A percentile compares a stretch with the other conserved stretches of the same genome.
Evolutionary conservation across 345 rosid species (phyloP).

Genomic region (Eucalyptus microcorys): DNA sequence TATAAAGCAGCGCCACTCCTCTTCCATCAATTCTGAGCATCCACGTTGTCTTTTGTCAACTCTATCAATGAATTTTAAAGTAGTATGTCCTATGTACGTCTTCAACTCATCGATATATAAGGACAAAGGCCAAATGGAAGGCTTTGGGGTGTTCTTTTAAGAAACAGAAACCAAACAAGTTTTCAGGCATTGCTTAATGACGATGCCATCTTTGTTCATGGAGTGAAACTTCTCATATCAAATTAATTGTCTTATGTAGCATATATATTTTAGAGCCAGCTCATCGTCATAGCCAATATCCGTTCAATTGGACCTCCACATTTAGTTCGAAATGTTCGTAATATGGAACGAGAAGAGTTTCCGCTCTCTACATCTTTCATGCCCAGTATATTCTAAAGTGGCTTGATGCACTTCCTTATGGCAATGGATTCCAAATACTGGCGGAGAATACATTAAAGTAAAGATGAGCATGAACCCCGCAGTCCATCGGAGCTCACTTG

Average conservation of each 20-base stretch:
- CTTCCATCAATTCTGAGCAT: background rate
- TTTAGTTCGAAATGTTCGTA: background rate
- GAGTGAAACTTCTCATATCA: background rate
- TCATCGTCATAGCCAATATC: background rate
- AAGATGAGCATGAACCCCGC: background rate
- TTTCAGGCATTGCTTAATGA: background rate
- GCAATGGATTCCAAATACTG: background rate
- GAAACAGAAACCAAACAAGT: background rate
- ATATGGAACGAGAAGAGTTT: background rate
- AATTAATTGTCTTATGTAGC: background rate
- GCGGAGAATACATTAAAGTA: background rate
- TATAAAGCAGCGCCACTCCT: background rate
- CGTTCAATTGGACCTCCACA: background rate
- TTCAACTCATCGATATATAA: background rate
- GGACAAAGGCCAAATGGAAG: background rate
- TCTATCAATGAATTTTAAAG: background rate
- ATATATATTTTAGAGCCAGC: background rate
- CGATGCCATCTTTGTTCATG: background rate
- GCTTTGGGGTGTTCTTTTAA: background rate
- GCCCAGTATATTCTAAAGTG: background rate
- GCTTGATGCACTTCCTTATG: background rate
- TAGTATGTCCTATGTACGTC: background rate
- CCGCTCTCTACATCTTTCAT: background rate
- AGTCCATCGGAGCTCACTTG: background rate
- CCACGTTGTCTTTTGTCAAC: background rate